Percentiles rank a stretch among this genome's conserved stretches.
phyloP scores from a whole-genome alignment of 306 rosid species.

The Mimosa bimucronata region DNA sequence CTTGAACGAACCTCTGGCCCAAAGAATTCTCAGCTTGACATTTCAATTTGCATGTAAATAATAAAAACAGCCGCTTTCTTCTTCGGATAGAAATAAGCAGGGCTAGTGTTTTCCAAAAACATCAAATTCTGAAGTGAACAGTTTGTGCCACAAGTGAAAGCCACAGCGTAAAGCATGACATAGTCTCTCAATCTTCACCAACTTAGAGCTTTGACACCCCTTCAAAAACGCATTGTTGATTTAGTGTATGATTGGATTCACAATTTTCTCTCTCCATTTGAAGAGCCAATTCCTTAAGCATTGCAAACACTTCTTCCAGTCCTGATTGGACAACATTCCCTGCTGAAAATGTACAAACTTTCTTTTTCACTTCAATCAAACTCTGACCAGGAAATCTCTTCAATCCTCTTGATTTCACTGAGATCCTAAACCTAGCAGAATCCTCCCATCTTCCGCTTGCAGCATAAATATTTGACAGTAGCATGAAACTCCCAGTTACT shows the following conservation, averaged over 20 bases:
- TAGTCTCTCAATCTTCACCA: slow-evolving; percentile 42
- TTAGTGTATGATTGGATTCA: slow-evolving; percentile 18
- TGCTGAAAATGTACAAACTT: slow-evolving; percentile 66
- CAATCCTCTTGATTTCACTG: slow-evolving; percentile 68
- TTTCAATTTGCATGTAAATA: background rate
- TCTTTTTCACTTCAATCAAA: slow-evolving; percentile 79
- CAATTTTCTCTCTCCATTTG: slow-evolving; percentile 57
- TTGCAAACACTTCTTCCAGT: slow-evolving; percentile 47
- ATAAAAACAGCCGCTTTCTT: background rate
- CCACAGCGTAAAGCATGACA: background rate
- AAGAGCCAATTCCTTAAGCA: slow-evolving; percentile 64
- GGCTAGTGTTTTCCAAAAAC: background rate
- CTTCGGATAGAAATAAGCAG: background rate
- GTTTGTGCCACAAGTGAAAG: no score
- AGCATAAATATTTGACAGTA: slow-evolving; percentile 80
- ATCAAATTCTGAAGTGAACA: background rate
- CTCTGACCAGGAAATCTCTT: slow-evolving; percentile 76
- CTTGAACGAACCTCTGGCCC: no score
- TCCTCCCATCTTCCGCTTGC: slow-evolving; percentile 84
- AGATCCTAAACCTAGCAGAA: slow-evolving; percentile 73
- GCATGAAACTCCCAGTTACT: slow-evolving; percentile 70
- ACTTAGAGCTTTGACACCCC: slow-evolving; percentile 26
- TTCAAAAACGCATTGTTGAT: slow-evolving; percentile 37
- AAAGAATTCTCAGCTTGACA: background rate
- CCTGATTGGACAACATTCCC: slow-evolving; percentile 53